These are phyloP conservation scores for Scleroderma citrinum DNA, from an alignment of 768 basidiomycete species.

Conservation along the genomic window DNA sequence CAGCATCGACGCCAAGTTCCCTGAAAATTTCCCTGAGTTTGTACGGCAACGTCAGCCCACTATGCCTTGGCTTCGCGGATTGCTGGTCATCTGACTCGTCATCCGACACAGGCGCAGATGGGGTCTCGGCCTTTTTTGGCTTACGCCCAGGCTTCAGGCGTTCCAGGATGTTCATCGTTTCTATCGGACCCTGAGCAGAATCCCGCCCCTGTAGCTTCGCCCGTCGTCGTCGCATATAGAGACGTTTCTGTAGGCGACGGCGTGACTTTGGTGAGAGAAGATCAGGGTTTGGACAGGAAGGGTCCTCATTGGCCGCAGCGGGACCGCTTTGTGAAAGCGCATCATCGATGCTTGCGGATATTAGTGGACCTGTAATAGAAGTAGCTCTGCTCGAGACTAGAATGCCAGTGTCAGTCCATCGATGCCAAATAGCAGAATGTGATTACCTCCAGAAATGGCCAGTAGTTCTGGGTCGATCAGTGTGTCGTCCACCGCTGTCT, in stretches of 20 bases:
- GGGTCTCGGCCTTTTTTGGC: slow-evolving; percentile 2
- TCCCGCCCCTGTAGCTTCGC: slow-evolving; percentile 37
- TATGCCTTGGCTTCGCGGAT: slow-evolving; percentile 6
- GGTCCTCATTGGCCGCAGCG: not conserved
- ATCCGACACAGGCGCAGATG: slow-evolving; percentile 9
- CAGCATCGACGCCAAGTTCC: slow-evolving; percentile 40
- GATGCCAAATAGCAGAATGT: too few species aligned
- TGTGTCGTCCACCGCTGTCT: too few species aligned
- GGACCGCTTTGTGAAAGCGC: not conserved
- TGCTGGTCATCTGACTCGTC: slow-evolving; percentile 2
- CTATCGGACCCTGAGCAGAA: not conserved
- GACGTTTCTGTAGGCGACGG: slow-evolving; percentile 52
- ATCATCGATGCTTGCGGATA: not conserved
- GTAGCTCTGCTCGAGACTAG: not conserved
- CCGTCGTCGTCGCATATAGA: slow-evolving; percentile 70
- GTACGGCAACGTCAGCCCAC: slow-evolving; percentile 42
- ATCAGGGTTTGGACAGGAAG: not conserved
- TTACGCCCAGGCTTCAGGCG: slow-evolving; percentile 37
- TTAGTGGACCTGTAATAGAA: not conserved
- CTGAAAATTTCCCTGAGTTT: slow-evolving; percentile 38
- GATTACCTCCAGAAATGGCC: slow-evolving; percentile 16
- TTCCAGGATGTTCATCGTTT: slow-evolving; percentile 6
- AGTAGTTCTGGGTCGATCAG: slow-evolving; percentile 29
- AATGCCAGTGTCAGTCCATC: not conserved
- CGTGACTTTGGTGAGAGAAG: slow-evolving; percentile 43